Conservation (phyloP, 768 basidiomycete genomes). For the Tylopilus subfusipes region DNA sequence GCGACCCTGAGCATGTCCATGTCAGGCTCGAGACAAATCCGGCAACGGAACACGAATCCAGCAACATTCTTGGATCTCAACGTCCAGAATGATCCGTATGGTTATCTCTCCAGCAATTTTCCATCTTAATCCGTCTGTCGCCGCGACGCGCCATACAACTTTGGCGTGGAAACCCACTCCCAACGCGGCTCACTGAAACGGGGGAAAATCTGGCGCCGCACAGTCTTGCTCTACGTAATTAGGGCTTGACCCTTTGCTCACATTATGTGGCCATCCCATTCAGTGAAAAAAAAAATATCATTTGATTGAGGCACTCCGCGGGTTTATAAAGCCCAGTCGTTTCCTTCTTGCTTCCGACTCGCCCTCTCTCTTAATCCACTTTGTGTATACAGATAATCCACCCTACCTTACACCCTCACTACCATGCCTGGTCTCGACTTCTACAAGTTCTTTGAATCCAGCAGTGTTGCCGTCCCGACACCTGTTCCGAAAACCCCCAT, state of each 20-base stretch:
- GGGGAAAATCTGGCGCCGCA: conserved; percentile 9
- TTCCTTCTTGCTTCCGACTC: background rate
- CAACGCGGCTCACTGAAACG: conserved; percentile 7
- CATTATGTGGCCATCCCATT: conserved; percentile 9
- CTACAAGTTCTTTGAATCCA: conserved; percentile 20
- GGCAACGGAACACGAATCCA: conserved; percentile 2
- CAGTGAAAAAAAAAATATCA: conserved; percentile 13
- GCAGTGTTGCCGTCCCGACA: background rate
- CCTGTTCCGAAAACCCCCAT: conserved; percentile 4
- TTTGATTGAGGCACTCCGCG: conserved; percentile 8
- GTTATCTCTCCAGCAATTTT: conserved; percentile 1
- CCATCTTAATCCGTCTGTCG: conserved; percentile 21
- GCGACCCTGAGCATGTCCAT: conserved; percentile 20
- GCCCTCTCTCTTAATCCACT: conserved; percentile 12
- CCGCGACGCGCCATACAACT: conserved; percentile 15
- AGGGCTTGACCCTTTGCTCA: conserved; percentile 20
- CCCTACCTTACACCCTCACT: conserved; percentile 6
- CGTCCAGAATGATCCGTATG: conserved; percentile 6
- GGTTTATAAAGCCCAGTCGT: conserved; percentile 21
- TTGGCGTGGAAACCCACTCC: conserved; percentile 5
- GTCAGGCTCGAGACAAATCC: conserved; percentile 5
- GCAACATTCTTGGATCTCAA: background rate
- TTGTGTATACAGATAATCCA: conserved; percentile 21
- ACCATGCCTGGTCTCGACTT: conserved; percentile 36
- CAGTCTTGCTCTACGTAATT: conserved; percentile 23